Base-by-base conservation (phyloP, 257 asterid genomes). In the Euphrasia confusa region DNA sequence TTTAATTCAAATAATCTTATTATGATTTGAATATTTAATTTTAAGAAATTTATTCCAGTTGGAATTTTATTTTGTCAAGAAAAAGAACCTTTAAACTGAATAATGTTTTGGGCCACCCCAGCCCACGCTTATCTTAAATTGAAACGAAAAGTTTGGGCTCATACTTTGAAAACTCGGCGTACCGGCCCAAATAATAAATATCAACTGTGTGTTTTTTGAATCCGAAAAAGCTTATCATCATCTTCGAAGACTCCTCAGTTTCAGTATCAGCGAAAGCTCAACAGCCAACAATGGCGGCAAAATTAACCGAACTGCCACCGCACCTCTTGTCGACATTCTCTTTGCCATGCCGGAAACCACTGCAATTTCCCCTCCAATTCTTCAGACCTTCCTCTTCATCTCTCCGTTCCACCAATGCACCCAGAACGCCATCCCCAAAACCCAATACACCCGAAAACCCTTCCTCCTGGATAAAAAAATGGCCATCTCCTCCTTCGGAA, bases 391-490 rank as follows among this genome's bases (percentile, higher is more conserved):
- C 80, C 69, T 77, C 80, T 32, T 35, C 40, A 5, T 83, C 90
- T 64, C 63, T 70, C 68, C 84, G 86, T 65, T 66, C 82, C 73
- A 55, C 73, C 64, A 79, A 33, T 56, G 58, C 66, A 21, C 78
- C 80, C 61, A 80, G 28, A 39, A 78, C 76, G 21, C 76, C 90
- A 10, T 42, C 83, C 53, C 67, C 59, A 26, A 71, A 61, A 65
- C 70, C 39, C 39, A 33, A 33, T 33, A 33, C 39, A 33, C 39
- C 72, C 49, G 60, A 33, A 9, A 52, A 35, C 32, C 33, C 69
- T 10, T 69, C 87, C 55, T 39, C 75, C 35, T 86, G 99, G 99
- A 76, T 89, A 2, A 80, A 83, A 10, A 84, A 89, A 61, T 89
- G 99, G 97, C 86, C 95, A 0, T 68, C 82, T 0, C 64, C 82